phyloP scores from a whole-genome alignment of 2,329 filamentous ascomycete genomes.

The Hysterium pulicare region DNA sequence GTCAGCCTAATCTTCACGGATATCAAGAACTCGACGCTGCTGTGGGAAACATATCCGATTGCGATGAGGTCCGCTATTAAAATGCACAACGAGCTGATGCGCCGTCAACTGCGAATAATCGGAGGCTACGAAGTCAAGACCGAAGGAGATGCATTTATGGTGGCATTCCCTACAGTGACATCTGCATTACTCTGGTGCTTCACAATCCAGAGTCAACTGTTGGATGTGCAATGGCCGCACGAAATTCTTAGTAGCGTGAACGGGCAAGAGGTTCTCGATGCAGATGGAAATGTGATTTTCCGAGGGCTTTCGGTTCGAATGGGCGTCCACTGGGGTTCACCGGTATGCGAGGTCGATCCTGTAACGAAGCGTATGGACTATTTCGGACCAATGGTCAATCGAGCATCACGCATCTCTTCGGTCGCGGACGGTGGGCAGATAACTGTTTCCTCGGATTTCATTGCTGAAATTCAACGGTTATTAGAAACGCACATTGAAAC shows the following conservation, averaged over 20 bases:
- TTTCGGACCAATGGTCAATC: slow-evolving; percentile 99
- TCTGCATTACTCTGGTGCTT: slow-evolving; percentile 96
- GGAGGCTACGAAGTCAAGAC: slow-evolving; percentile 99
- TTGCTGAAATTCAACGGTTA: slow-evolving; percentile 89
- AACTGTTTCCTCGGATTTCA: slow-evolving; percentile 94
- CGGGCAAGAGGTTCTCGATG: slow-evolving; percentile 77
- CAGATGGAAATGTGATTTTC: slow-evolving; percentile 86
- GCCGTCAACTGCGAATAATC: slow-evolving; percentile 85
- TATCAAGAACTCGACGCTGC: slow-evolving; percentile 94
- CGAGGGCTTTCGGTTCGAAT: slow-evolving; percentile 92
- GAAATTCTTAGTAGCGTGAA: slow-evolving; percentile 86
- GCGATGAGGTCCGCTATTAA: slow-evolving; percentile 97
- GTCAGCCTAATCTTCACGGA: slow-evolving; percentile 96
- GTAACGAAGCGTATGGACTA: slow-evolving; percentile 99
- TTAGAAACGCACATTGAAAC: slow-evolving; percentile 84
- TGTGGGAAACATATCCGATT: slow-evolving; percentile 93
- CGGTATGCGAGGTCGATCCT: slow-evolving; percentile 91
- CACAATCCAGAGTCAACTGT: slow-evolving; percentile 80
- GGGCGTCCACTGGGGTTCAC: slow-evolving; percentile 94
- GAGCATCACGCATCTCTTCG: slow-evolving; percentile 86
- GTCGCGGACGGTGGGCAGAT: slow-evolving; percentile 97
- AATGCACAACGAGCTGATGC: slow-evolving; percentile 95
- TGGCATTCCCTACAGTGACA: slow-evolving; percentile 94
- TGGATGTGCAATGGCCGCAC: slow-evolving; percentile 88
- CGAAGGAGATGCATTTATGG: slow-evolving; percentile 99